phyloP scores from a whole-genome alignment of 148 eudicot species.

The Linanthus parryae region DNA sequence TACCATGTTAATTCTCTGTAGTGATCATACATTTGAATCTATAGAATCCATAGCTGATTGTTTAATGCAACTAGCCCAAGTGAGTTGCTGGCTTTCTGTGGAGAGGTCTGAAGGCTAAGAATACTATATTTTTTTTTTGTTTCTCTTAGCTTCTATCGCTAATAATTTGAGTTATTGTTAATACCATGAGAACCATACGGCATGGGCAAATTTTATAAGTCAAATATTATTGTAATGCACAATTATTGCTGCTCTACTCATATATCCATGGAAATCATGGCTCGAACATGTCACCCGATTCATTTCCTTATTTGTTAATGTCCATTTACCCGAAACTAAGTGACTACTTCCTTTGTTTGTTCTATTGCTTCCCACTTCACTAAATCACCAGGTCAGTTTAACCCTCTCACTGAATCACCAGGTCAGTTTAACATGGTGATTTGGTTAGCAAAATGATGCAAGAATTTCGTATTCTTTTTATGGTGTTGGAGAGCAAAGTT shows the following conservation, averaged over 20 bases:
- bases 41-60: background rate
- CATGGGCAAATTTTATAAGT: constrained; percentile 2
- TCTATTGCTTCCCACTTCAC: background rate
- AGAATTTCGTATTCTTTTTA: background rate
- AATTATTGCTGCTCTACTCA: background rate
- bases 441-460: background rate
- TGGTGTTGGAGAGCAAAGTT: background rate
- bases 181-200: background rate
- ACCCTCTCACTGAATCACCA: no score
- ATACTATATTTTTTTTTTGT: no score
- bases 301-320: background rate
- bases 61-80: background rate
- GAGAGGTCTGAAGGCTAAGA: background rate
- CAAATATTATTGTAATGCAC: constrained; percentile 4
- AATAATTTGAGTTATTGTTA: background rate
- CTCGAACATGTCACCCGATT: constrained; percentile 1
- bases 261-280: background rate
- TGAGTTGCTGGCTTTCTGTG: background rate
- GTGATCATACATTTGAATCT: background rate
- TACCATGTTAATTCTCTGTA: background rate
- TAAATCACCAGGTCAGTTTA: constrained; percentile 5
- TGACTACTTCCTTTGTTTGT: background rate
- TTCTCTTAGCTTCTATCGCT: background rate
- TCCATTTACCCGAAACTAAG: background rate
- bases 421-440: background rate